These are phyloP conservation scores for Aspergillus bertholletiae DNA, from an alignment of 495 filamentous ascomycete genomes.

Conservation along the genomic window DNA sequence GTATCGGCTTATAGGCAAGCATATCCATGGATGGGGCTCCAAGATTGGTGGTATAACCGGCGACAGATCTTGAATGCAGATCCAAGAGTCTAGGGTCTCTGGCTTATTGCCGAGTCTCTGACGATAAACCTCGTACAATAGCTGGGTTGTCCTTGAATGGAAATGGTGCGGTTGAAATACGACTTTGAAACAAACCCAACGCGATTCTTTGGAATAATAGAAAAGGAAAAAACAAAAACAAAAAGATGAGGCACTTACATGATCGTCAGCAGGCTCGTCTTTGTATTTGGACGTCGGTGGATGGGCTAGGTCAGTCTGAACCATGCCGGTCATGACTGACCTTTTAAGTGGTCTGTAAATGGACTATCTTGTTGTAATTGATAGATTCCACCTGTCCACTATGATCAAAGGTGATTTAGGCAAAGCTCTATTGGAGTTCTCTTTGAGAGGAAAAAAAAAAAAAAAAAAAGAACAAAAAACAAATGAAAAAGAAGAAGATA, in stretches of 20 bases:
- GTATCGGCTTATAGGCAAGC: background rate
- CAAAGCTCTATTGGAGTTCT: slow-evolving; percentile 5
- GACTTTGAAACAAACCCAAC: slow-evolving; percentile 6
- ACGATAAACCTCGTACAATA: slow-evolving; percentile 7
- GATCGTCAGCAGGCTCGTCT: slow-evolving; percentile 39
- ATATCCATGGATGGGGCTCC: background rate
- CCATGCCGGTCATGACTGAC: slow-evolving; percentile 45
- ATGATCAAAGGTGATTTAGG: slow-evolving; percentile 4
- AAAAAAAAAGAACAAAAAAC: background rate
- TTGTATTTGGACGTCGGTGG: slow-evolving; percentile 38
- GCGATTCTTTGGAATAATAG: too few relatives aligned
- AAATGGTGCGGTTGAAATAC: background rate
- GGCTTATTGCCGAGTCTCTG: slow-evolving; percentile 5
- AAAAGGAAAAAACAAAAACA: slow-evolving; percentile 6
- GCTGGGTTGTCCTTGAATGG: slow-evolving; percentile 12
- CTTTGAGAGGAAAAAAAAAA: background rate
- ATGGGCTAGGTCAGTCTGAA: slow-evolving; percentile 45
- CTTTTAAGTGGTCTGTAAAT: slow-evolving; percentile 12
- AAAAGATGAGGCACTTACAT: slow-evolving; percentile 32
- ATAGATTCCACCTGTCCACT: slow-evolving; percentile 5
- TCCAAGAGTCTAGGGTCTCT: background rate
- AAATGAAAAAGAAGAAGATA: background rate
- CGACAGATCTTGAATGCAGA: background rate
- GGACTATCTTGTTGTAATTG: slow-evolving; percentile 3
- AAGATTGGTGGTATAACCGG: background rate